These are phyloP conservation scores for Aspergillus conjunctus DNA, from an alignment of 495 filamentous ascomycete genomes.

Conservation along the genomic window DNA sequence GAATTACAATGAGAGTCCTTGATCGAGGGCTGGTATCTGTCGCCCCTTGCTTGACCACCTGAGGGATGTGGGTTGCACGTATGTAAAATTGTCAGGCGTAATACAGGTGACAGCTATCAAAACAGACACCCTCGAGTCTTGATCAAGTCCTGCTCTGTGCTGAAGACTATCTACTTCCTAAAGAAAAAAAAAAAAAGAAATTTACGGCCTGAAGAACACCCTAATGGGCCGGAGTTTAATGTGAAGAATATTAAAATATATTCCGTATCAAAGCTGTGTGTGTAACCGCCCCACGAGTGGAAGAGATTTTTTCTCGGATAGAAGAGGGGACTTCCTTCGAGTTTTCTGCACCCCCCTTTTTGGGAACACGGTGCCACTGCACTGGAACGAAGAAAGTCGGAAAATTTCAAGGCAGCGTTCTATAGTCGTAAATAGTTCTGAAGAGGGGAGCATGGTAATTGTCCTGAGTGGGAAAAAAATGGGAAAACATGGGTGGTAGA, in stretches of 20 bases:
- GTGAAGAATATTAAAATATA: neutral
- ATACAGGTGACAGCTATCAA: slow-evolving; percentile 6
- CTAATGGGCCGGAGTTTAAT: neutral
- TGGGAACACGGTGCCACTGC: neutral
- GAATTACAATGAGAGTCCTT: neutral
- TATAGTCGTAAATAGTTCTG: slow-evolving; percentile 9
- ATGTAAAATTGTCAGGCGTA: neutral
- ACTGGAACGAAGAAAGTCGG: neutral
- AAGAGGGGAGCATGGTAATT: slow-evolving; percentile 1
- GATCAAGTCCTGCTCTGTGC: slow-evolving; percentile 15
- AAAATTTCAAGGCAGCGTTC: neutral
- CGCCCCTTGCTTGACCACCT: neutral
- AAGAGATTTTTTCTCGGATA: neutral
- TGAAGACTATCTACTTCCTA: neutral
- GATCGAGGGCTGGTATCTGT: neutral
- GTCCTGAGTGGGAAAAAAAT: neutral
- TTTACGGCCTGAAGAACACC: neutral
- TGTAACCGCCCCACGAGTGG: neutral
- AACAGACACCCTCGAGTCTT: neutral
- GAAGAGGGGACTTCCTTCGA: too few species aligned
- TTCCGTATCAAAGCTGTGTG: neutral
- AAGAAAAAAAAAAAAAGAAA: too few species aligned
- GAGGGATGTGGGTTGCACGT: neutral
- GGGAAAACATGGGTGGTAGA: neutral
- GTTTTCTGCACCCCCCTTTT: neutral